Evolutionary conservation across 768 basidiomycete species (phyloP).

Genomic region (Ephemerocybe angulata): DNA sequence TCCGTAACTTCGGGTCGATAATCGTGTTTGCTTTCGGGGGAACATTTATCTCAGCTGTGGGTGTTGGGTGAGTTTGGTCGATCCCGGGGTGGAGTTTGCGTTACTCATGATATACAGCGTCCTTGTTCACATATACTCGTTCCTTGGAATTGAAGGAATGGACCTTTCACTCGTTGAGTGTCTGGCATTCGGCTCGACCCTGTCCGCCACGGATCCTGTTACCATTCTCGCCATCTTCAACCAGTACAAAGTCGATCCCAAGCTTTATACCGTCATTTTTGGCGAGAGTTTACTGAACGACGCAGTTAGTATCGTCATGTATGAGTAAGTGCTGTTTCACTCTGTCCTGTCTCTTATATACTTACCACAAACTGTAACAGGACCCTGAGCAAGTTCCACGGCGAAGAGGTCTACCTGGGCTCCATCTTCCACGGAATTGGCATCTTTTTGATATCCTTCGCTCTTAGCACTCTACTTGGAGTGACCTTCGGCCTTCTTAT

Average conservation of each 20-base stretch:
- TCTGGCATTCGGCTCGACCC: conserved; percentile 91
- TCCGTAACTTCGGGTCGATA: conserved; percentile 96
- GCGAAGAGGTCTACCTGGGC: conserved; percentile 76
- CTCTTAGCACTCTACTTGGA: conserved; percentile 90
- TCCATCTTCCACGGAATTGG: conserved; percentile 96
- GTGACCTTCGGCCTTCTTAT: conserved; percentile 87
- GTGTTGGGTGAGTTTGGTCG: conserved; percentile 78
- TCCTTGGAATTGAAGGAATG: conserved; percentile 87
- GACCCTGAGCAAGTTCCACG: conserved; percentile 89
- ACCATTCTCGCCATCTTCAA: conserved; percentile 98
- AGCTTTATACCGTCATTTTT: conserved; percentile 95
- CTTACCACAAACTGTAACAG: conserved; percentile 41
- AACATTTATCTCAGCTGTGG: conserved; percentile 94
- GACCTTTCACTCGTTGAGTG: conserved; percentile 88
- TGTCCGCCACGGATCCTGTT: conserved; percentile 96
- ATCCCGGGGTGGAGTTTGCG: neutral
- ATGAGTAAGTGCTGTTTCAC: conserved; percentile 71
- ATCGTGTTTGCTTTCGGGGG: conserved; percentile 90
- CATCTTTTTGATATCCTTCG: conserved; percentile 94
- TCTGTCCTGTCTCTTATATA: neutral
- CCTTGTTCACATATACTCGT: conserved; percentile 91
- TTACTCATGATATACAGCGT: conserved; percentile 57
- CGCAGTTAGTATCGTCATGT: conserved; percentile 99
- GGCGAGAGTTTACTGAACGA: conserved; percentile 97
- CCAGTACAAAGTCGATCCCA: conserved; percentile 97